A percentile compares a stretch with the other conserved stretches of the same genome.
phyloP scores from a whole-genome alignment of 2,329 filamentous ascomycete genomes.

The Diplodia scrobiculata region DNA sequence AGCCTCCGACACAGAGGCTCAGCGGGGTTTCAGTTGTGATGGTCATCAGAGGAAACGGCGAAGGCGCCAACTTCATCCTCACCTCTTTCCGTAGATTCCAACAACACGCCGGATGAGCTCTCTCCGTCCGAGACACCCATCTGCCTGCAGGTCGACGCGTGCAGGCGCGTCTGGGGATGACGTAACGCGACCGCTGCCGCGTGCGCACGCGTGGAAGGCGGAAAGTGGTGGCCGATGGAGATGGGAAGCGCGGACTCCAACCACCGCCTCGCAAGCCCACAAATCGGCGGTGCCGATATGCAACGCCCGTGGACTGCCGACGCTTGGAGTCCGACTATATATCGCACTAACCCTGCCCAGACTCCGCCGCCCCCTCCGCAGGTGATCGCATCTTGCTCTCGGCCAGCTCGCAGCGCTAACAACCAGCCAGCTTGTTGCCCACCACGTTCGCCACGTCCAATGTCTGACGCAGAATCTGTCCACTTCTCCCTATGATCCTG shows the following conservation, averaged over 20 bases:
- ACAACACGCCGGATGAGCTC: too few species aligned
- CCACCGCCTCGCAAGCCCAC: constrained; percentile 14
- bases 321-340: constrained; percentile 1
- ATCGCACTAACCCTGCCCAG: constrained; percentile 18
- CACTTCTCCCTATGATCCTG: constrained; percentile 33
- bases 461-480: neutral
- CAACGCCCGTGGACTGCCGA: constrained; percentile 13
- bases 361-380: neutral
- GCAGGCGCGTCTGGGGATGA: neutral
- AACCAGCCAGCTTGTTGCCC: neutral
- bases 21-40: too few species aligned
- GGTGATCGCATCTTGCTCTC: neutral
- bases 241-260: constrained; percentile 8
- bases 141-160: neutral
- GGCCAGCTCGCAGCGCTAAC: neutral
- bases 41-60: too few species aligned
- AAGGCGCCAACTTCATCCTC: too few species aligned
- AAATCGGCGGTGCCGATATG: constrained; percentile 10
- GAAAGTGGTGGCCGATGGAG: neutral
- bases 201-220: neutral
- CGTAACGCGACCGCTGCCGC: neutral
- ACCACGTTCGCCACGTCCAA: neutral
- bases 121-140: too few species aligned
- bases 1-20: too few species aligned
- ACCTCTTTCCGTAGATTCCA: too few species aligned